Conservation (phyloP, 1,284 basidiomycete genomes). For the Omphalotus olearius region DNA sequence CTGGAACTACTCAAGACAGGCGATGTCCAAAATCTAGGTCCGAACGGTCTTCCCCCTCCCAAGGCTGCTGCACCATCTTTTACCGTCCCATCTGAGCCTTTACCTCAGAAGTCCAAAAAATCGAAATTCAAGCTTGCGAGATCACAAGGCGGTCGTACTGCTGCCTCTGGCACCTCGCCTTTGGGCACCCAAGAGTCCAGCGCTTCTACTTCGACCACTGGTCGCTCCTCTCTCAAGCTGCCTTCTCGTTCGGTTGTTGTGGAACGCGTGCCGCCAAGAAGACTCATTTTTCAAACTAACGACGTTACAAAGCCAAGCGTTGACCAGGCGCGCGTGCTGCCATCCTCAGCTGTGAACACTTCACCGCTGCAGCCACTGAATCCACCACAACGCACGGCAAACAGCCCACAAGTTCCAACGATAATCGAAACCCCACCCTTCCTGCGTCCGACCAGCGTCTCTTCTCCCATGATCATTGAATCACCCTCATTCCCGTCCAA, state of each 20-base stretch:
- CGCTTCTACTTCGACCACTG: slow-evolving; percentile 24
- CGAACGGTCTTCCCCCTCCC: slow-evolving; percentile 29
- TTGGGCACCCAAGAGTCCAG: slow-evolving; percentile 17
- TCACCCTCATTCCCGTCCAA: slow-evolving; percentile 15
- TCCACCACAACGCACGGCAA: too few relatives aligned
- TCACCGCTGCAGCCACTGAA: too few relatives aligned
- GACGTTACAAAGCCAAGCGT: too few relatives aligned
- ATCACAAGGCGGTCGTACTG: slow-evolving; percentile 13
- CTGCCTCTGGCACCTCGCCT: not conserved
- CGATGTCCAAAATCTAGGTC: slow-evolving; percentile 55
- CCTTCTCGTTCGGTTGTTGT: slow-evolving; percentile 27
- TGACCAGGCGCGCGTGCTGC: too few relatives aligned
- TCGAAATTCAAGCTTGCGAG: slow-evolving; percentile 37
- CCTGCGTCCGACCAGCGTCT: slow-evolving; percentile 15
- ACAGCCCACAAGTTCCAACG: slow-evolving; percentile 21
- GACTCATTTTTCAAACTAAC: too few relatives aligned
- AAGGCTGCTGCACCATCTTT: slow-evolving; percentile 17
- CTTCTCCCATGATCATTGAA: slow-evolving; percentile 5
- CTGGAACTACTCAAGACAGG: slow-evolving; percentile 54
- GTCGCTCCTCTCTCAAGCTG: slow-evolving; percentile 29
- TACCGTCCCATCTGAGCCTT: slow-evolving; percentile 10
- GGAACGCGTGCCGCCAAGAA: slow-evolving; percentile 28
- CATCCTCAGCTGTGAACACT: too few relatives aligned
- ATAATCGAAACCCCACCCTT: slow-evolving; percentile 35
- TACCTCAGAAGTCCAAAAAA: slow-evolving; percentile 14